Evolutionary conservation across 805 yeast genomes (phyloP), one percentile per base, ranked within the genome.

Genomic region (Kazachstania bromeliacearum): DNA sequence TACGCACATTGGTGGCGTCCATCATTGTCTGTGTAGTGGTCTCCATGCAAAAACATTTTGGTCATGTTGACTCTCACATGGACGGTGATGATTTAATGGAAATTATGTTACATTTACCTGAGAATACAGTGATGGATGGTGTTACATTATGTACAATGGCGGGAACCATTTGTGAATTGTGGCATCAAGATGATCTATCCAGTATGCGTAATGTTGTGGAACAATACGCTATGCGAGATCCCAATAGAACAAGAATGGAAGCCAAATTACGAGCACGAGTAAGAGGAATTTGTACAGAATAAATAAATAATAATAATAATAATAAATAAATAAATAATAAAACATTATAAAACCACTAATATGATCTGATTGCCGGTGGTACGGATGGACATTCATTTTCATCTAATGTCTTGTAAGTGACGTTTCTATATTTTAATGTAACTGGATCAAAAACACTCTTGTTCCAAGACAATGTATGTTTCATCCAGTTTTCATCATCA

Each of bases 401-500:
- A 66, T 92, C 96, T 64, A 89, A 74, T 30, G 98, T 89, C 42
- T 77, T 70, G 49, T 70, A 68, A 53, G 84, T 75, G 50, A 92
- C 97, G 39, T 69, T 67, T 75, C 98, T 82, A 80, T 89, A 89
- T 53, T 68, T 78, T 65, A 89, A 75, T 38, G 61, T 67, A 36
- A 85, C 85, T 36, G 71, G 70, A 31, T 73, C 89, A 53, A 89
- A 94, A 43, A 70, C 70, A 19, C 66, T 60, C 39, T 64, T 56
- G 71, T 92, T 97, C 87, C 92, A 89, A 35, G 96, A 85, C 59
- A 89, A 69, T 34, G 96, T 73, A 68, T 89, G 98, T 71, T 89
- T 92, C 89, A 85, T 85, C 98, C 98, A 89, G 73, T 87, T 71
- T 38, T 60, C 87, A 62, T 89, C 98, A 60, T 89, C 95, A 77